A percentile compares a stretch with the other conserved stretches of the same genome.
Conservation (phyloP, 768 basidiomycete species). For the Pleurotus tuoliensis region DNA sequence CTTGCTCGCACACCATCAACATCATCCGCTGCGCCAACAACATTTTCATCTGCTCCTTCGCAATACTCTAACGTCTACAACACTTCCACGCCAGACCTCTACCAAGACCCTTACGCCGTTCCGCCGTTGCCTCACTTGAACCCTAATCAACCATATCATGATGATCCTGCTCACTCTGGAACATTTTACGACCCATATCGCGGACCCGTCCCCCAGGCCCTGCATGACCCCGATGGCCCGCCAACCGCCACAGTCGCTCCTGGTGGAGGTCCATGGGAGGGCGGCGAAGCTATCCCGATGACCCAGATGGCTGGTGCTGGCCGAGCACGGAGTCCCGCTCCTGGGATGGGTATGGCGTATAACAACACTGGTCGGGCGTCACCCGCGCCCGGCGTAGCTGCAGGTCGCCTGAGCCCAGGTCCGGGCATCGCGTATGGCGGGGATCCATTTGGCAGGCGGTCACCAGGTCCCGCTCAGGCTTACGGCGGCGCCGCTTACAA, state of each 20-base stretch:
- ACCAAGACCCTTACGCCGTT: slow-evolving; percentile 73
- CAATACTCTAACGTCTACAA: slow-evolving; percentile 29
- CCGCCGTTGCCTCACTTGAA: slow-evolving; percentile 81
- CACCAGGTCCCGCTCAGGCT: slow-evolving; percentile 44
- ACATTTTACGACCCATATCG: slow-evolving; percentile 79
- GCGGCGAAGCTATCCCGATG: slow-evolving; percentile 72
- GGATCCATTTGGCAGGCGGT: slow-evolving; percentile 11
- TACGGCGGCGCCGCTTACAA: slow-evolving; percentile 33
- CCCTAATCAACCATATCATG: slow-evolving; percentile 72
- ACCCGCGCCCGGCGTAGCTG: slow-evolving; percentile 14
- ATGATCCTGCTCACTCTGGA: slow-evolving; percentile 50
- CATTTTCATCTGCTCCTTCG: background rate
- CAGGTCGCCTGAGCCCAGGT: slow-evolving; percentile 16
- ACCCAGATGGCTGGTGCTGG: slow-evolving; percentile 46
- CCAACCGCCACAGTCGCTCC: slow-evolving; percentile 9
- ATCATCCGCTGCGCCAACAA: slow-evolving; percentile 9
- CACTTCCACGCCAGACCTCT: slow-evolving; percentile 48
- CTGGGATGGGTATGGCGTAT: slow-evolving; percentile 32
- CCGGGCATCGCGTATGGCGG: slow-evolving; percentile 8
- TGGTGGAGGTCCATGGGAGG: slow-evolving; percentile 20
- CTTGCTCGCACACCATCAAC: slow-evolving; percentile 49
- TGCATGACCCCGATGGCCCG: slow-evolving; percentile 38
- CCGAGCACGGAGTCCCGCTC: slow-evolving; percentile 33
- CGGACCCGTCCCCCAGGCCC: slow-evolving; percentile 66
- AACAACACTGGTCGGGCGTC: slow-evolving; percentile 21